A percentile compares a stretch with the other conserved stretches of the same genome.
Evolutionary conservation across 345 rosid genomes (phyloP).

Genomic region (Stellera chamaejasme): DNA sequence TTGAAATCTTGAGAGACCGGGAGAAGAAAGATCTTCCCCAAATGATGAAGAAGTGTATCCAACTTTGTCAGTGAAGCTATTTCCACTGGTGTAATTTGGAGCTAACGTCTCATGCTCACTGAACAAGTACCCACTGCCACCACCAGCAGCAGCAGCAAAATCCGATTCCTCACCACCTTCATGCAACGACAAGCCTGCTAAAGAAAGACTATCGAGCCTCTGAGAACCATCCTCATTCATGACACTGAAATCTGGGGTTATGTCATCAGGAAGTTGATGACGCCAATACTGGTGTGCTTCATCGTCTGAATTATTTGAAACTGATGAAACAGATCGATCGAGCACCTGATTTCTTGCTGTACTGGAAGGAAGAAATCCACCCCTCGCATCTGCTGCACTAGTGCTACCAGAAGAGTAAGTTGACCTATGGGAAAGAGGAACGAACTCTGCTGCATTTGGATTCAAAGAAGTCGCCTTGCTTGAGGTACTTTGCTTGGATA

Average conservation of each 20-base stretch:
- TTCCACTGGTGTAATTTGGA: conserved; percentile 45
- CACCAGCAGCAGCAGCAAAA: conserved; percentile 40
- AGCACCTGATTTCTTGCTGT: conserved; percentile 58
- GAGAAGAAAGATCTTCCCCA: conserved; percentile 47
- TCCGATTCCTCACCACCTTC: conserved; percentile 43
- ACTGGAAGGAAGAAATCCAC: conserved; percentile 41
- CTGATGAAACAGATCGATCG: conserved; percentile 63
- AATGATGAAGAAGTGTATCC: conserved; percentile 50
- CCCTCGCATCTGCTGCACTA: conserved; percentile 30
- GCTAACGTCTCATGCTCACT: conserved; percentile 43
- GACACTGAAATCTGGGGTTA: conserved; percentile 88
- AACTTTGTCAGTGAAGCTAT: conserved; percentile 46
- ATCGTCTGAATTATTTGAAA: conserved; percentile 80
- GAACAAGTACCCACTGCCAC: conserved; percentile 46
- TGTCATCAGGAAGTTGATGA: conserved; percentile 91
- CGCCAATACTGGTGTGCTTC: conserved; percentile 92
- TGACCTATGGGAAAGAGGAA: conserved; percentile 69
- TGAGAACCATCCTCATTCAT: conserved; percentile 70
- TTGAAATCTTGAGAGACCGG: conserved; percentile 36
- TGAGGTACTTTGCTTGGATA: conserved; percentile 46
- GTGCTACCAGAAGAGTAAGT: conserved; percentile 47
- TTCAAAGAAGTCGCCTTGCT: conserved; percentile 71
- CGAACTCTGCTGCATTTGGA: conserved; percentile 93
- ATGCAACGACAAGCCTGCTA: conserved; percentile 65
- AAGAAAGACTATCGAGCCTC: conserved; percentile 49